Percentiles rank a stretch among this genome's conserved stretches.
Conservation (phyloP, 2,329 filamentous ascomycete species). For the Pseudogymnoascus sp. region DNA sequence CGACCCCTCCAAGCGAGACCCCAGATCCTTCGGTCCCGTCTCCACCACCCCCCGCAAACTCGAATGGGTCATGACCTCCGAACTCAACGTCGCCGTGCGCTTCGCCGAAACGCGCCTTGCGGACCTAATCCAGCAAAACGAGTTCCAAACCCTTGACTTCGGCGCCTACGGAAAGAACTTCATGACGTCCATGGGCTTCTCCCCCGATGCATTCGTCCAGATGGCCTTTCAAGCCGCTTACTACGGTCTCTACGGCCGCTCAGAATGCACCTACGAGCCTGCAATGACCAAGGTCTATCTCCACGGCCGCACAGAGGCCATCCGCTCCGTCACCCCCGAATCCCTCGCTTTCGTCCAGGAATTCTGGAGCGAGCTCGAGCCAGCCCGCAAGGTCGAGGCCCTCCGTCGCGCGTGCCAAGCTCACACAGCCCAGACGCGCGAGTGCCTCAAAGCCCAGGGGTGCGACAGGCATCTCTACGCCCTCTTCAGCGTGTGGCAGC, state of each 20-base stretch:
- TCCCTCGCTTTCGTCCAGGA: constrained; percentile 82
- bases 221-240: constrained; percentile 99
- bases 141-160: constrained; percentile 90
- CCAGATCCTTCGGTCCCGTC: constrained; percentile 84
- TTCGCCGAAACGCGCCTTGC: constrained; percentile 93
- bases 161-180: constrained; percentile 89
- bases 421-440: constrained; percentile 70
- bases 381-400: constrained; percentile 75
- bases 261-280: constrained; percentile 94
- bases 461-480: constrained; percentile 92
- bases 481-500: constrained; percentile 90
- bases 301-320: constrained; percentile 89
- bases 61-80: constrained; percentile 94
- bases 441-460: constrained; percentile 82
- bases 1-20: constrained; percentile 86
- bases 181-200: constrained; percentile 94
- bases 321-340: constrained; percentile 76
- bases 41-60: constrained; percentile 91
- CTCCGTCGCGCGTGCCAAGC: constrained; percentile 75
- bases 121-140: constrained; percentile 92
- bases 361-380: constrained; percentile 88
- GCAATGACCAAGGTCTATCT: constrained; percentile 96
- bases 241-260: constrained; percentile 87
- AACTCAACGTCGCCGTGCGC: constrained; percentile 80
- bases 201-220: constrained; percentile 93